phyloP scores from a whole-genome alignment of 2,329 filamentous ascomycete genomes.

The Cladosporium sp. region DNA sequence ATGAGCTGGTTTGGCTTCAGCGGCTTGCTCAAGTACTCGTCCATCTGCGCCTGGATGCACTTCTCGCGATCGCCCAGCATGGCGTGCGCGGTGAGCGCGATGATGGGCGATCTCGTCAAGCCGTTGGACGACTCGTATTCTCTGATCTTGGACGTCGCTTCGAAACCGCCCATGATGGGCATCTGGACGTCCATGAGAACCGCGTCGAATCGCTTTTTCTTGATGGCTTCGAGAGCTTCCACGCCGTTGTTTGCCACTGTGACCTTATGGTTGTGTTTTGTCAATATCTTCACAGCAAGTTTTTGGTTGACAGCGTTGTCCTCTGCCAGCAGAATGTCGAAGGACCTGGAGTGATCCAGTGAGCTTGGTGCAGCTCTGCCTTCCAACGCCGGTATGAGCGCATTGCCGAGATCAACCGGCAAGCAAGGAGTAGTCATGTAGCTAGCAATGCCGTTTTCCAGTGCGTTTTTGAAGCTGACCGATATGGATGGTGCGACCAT shows the following conservation, averaged over 20 bases:
- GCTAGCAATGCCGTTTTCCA: conserved; percentile 95
- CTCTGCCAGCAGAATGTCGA: conserved; percentile 92
- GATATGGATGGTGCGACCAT: conserved; percentile 85
- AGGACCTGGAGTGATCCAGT: conserved; percentile 90
- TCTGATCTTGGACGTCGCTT: conserved; percentile 93
- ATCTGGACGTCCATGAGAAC: conserved; percentile 99
- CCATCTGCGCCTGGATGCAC: conserved; percentile 98
- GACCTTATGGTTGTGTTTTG: conserved; percentile 92
- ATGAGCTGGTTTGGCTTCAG: conserved; percentile 96
- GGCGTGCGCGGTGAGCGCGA: conserved; percentile 93
- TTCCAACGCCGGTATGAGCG: conserved; percentile 92
- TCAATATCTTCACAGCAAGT: conserved; percentile 91
- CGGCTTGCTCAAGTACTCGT: conserved; percentile 96
- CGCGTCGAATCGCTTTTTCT: conserved; percentile 89
- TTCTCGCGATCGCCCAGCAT: conserved; percentile 99
- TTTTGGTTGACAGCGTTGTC: conserved; percentile 98
- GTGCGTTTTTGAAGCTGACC: conserved; percentile 86
- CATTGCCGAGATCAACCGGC: conserved; percentile 90
- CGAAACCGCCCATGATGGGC: conserved; percentile 99
- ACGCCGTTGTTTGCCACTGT: conserved; percentile 93
- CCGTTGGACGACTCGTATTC: conserved; percentile 86
- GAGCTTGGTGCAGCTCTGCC: conserved; percentile 88
- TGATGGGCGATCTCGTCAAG: conserved; percentile 85
- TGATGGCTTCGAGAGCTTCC: conserved; percentile 89
- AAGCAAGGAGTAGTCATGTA: conserved; percentile 98